Evolutionary conservation across 2,329 filamentous ascomycete species (phyloP).

Genomic region (Metarhizium sp.): DNA sequence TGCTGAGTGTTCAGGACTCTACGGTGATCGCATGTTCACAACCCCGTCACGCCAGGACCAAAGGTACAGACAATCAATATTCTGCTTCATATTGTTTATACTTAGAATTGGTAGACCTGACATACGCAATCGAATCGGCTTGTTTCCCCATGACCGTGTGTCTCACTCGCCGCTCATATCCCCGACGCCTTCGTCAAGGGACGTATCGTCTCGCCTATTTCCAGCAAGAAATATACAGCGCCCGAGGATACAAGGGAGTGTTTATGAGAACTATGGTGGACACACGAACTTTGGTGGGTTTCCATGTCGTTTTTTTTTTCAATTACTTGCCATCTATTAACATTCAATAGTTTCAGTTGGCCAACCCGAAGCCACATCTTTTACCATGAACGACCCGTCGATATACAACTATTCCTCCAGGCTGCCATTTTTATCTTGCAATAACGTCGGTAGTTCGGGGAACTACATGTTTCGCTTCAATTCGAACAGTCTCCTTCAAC

Average conservation of each 20-base stretch:
- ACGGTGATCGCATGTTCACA: constrained; percentile 14
- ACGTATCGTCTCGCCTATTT: constrained; percentile 16
- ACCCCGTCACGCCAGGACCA: constrained; percentile 13
- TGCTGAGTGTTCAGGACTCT: constrained; percentile 16
- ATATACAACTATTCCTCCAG: constrained; percentile 21
- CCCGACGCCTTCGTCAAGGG: constrained; percentile 22
- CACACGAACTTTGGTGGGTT: constrained; percentile 7
- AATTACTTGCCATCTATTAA: neutral
- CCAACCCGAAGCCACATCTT: constrained; percentile 17
- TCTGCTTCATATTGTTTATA: neutral
- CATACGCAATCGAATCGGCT: constrained; percentile 21
- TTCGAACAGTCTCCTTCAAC: constrained; percentile 13
- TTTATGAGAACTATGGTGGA: constrained; percentile 4
- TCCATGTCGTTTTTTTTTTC: neutral
- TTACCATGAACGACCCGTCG: constrained; percentile 19
- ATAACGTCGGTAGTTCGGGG: constrained; percentile 13
- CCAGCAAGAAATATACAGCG: constrained; percentile 14
- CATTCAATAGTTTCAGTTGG: constrained; percentile 12
- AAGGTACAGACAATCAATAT: constrained; percentile 11
- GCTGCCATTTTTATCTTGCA: constrained; percentile 15
- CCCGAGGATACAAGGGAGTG: constrained; percentile 9
- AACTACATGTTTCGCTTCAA: constrained; percentile 19
- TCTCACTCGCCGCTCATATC: constrained; percentile 29
- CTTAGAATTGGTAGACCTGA: constrained; percentile 18
- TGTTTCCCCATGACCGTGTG: constrained; percentile 27